phyloP scores from a whole-genome alignment of 2,329 filamentous ascomycete genomes.

The Ampelomyces quisqualis region DNA sequence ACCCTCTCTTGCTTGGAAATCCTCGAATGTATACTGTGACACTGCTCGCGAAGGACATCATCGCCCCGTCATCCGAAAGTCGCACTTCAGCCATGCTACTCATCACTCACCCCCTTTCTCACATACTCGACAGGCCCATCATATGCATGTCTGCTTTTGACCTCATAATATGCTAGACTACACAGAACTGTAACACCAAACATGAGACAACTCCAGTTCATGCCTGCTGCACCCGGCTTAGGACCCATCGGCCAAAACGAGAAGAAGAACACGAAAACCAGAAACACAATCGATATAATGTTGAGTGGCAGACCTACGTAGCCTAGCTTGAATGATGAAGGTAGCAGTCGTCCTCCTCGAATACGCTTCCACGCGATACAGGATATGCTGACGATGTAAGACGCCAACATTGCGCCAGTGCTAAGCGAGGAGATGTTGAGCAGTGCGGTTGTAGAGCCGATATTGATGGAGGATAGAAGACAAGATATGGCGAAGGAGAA shows the following conservation, averaged over 20 bases:
- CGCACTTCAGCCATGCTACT: no score
- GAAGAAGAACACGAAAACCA: conserved; percentile 41
- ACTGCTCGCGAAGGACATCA: no score
- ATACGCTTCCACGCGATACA: conserved; percentile 34
- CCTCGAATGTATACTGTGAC: no score
- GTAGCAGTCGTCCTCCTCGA: conserved; percentile 21
- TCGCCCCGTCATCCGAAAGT: no score
- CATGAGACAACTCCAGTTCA: conserved; percentile 52
- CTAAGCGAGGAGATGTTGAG: conserved; percentile 44
- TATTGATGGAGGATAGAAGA: conserved; percentile 47
- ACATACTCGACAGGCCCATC: conserved; percentile 18
- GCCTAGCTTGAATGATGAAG: conserved; percentile 43
- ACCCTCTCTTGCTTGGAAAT: no score
- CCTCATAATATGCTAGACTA: conserved; percentile 45
- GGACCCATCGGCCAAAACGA: conserved; percentile 46
- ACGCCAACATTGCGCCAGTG: conserved; percentile 32
- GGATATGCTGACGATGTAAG: conserved; percentile 36
- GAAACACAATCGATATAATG: conserved; percentile 38
- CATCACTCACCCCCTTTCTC: no score
- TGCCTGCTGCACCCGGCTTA: conserved; percentile 28
- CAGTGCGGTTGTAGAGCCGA: conserved; percentile 45
- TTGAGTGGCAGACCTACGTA: conserved; percentile 43
- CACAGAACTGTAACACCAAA: conserved; percentile 45
- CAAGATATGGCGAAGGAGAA: conserved; percentile 34
- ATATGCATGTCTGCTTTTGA: conserved; percentile 44